A percentile compares a stretch with the other conserved stretches of the same genome.
Evolutionary conservation across 1,284 basidiomycete genomes (phyloP).

Genomic region (Paramarasmius palmivorus): DNA sequence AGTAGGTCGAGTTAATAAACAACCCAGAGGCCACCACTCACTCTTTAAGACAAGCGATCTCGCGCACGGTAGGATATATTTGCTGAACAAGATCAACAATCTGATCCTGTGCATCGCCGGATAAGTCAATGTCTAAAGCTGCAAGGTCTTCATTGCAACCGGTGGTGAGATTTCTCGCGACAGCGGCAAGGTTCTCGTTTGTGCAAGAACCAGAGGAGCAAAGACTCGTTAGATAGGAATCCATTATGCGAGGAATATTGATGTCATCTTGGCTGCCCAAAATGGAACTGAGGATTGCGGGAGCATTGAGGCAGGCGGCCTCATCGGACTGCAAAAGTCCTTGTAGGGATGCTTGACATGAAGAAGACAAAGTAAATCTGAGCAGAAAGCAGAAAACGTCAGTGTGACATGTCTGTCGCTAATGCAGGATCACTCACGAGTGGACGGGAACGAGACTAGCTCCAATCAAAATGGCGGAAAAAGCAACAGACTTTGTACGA

Average conservation of each 20-base stretch:
- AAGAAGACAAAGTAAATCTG: conserved; percentile 15
- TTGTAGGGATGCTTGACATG: conserved; percentile 18
- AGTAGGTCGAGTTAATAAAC: not conserved
- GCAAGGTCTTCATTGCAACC: conserved; percentile 52
- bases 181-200: conserved; percentile 32
- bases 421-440: conserved; percentile 9
- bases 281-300: conserved; percentile 22
- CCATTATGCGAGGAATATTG: conserved; percentile 7
- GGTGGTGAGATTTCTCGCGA: conserved; percentile 41
- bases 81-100: conserved; percentile 39
- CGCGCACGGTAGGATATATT: conserved; percentile 50
- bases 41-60: conserved; percentile 57
- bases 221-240: conserved; percentile 27
- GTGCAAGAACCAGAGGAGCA: conserved; percentile 31
- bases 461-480: conserved; percentile 12
- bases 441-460: conserved; percentile 18
- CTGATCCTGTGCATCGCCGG: conserved; percentile 18
- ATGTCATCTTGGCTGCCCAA: conserved; percentile 11
- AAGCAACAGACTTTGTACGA: conserved; percentile 16
- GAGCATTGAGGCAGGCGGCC: conserved; percentile 29
- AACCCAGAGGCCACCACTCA: conserved; percentile 31
- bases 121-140: conserved; percentile 27
- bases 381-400: not conserved
- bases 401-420: not conserved
- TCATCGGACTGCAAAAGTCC: conserved; percentile 24